Base-by-base conservation (phyloP, 2,329 filamentous ascomycete species). In the Arthrobotrys iridis region DNA sequence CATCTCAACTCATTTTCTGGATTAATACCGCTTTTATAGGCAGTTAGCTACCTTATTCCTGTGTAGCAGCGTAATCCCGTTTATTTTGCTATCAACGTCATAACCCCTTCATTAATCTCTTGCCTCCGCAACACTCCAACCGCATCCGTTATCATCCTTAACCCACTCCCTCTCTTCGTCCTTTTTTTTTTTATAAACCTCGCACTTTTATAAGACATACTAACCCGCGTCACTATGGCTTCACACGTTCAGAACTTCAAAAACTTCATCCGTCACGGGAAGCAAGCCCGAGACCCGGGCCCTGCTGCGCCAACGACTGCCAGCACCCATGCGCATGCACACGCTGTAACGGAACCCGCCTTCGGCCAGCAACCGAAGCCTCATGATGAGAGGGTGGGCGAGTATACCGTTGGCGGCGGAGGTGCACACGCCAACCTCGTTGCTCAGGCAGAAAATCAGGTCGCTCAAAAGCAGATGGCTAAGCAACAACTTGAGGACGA, bases 251-350 rank as follows among this genome's bases (percentile, higher is more conserved):
- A 97, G 85, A 95, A 95, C 82, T 88, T 97, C 80, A 97, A 98
- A 85, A 97, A 97, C 84, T 96, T 98, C 84, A 95, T 98, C 84
- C 92, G 94, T 79, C 94, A 97, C 86, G 94, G 94, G 84, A 97
- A 97, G 86, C 93, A 97, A 86, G 94, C 93, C 79, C 91, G 93
- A 78, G 86, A 85, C 77, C 86, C 87, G 78, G 67, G 85, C 85
- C 71, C 84, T 83, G 46, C 87, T 87, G 88, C 81, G 86, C 87
- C 78, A 90, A 86, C 78, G 88, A 63, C 84, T 86, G 68, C 76
- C 87, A 86, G 82, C 85, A 85, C 81, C 85, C 88, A 78, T 82
- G 83, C 78, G 74, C 84, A 86, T 76, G 85, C 85, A 80, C 85
- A 85, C 79, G 87, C 84, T 80, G 88, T 88, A 79, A 88, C 87